Conservation (phyloP, 1,284 basidiomycete genomes). For the Marasmius tenuissimus region DNA sequence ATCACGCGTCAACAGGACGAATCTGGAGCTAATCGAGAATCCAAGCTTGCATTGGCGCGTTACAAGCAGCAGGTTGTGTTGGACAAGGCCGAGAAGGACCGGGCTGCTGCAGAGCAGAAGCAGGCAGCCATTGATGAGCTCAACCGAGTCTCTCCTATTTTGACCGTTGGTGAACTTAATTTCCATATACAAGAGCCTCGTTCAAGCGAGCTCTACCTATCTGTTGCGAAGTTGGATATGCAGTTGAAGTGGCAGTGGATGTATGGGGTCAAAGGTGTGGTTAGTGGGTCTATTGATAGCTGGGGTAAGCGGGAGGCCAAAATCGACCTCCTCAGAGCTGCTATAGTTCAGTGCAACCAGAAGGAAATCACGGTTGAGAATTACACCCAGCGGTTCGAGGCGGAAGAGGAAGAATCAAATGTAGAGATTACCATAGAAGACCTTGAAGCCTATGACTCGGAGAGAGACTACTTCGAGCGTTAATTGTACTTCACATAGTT, state of each 20-base stretch:
- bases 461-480: constrained; percentile 3
- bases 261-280: neutral
- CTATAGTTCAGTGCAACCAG: neutral
- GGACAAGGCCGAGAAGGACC: neutral
- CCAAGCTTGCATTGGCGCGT: constrained; percentile 4
- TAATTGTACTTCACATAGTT: neutral
- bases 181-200: neutral
- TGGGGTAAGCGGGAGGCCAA: constrained; percentile 5
- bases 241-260: constrained; percentile 14
- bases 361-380: neutral
- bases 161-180: constrained; percentile 12
- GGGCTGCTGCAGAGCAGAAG: neutral
- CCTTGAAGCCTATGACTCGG: constrained; percentile 5
- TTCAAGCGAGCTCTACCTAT: constrained; percentile 7
- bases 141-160: constrained; percentile 1
- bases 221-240: constrained; percentile 3
- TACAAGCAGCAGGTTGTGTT: constrained; percentile 6
- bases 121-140: neutral
- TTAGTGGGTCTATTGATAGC: neutral
- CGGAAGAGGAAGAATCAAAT: neutral
- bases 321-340: neutral
- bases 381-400: neutral
- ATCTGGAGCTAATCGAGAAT: constrained; percentile 7
- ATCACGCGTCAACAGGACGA: constrained; percentile 9
- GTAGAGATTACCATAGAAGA: neutral